These are phyloP conservation scores for Geum urbanum DNA, from an alignment of 306 rosid genomes.

Conservation along the genomic window DNA sequence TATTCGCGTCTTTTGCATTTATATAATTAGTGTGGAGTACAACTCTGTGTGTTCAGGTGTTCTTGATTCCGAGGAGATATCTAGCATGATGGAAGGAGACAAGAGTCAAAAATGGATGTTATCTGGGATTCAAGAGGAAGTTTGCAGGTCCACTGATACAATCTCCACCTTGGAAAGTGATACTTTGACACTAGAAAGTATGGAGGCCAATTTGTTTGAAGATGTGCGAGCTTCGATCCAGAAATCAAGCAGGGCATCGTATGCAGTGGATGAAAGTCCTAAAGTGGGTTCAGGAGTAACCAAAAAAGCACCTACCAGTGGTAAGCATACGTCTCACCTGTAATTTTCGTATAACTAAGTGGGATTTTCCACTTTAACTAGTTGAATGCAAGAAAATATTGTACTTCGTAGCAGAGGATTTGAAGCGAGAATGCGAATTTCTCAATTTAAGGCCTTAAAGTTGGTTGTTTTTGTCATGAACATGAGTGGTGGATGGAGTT, in stretches of 20 bases:
- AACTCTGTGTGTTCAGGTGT: slow-evolving; percentile 55
- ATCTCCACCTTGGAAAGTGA: slow-evolving; percentile 71
- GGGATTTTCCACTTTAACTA: background rate
- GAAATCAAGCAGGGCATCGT: slow-evolving; percentile 49
- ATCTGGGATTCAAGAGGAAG: slow-evolving; percentile 64
- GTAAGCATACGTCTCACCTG: slow-evolving; percentile 37
- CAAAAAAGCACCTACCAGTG: slow-evolving; percentile 21
- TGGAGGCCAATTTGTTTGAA: slow-evolving; percentile 65
- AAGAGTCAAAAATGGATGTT: slow-evolving; percentile 48
- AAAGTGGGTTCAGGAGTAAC: slow-evolving; percentile 23
- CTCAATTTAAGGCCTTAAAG: background rate
- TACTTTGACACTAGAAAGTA: slow-evolving; percentile 54
- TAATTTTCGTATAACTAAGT: slow-evolving; percentile 3
- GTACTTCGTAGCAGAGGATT: background rate
- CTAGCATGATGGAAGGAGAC: slow-evolving; percentile 74
- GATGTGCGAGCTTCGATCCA: slow-evolving; percentile 96
- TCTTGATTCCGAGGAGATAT: slow-evolving; percentile 78
- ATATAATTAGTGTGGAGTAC: slow-evolving; percentile 9
- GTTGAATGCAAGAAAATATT: background rate
- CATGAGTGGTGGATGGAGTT: background rate
- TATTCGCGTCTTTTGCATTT: background rate
- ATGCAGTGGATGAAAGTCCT: slow-evolving; percentile 26
- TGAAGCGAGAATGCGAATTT: background rate
- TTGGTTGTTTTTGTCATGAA: background rate
- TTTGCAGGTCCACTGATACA: slow-evolving; percentile 66